Conservation (phyloP, 2,329 filamentous ascomycete genomes). For the Cadophora malorum region DNA sequence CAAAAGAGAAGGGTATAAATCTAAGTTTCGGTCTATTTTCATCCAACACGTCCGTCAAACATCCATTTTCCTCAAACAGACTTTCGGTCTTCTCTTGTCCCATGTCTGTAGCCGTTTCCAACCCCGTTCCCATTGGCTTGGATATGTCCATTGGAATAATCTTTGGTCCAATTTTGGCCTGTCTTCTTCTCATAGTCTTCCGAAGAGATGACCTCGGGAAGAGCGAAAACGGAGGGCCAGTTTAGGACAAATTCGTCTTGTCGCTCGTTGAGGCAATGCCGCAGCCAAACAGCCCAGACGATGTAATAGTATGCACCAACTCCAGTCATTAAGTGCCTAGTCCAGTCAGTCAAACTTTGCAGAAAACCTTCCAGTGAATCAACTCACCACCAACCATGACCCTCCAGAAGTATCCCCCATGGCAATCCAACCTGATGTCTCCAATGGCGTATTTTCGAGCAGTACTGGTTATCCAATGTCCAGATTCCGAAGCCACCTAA, state of each 20-base stretch:
- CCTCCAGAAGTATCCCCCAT: constrained; percentile 75
- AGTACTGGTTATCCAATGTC: constrained; percentile 71
- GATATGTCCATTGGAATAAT: constrained; percentile 11
- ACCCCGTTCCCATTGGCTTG: constrained; percentile 24
- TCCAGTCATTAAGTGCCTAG: constrained; percentile 73
- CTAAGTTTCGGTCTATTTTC: constrained; percentile 18
- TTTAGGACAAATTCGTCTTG: constrained; percentile 69
- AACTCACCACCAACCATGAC: constrained; percentile 73
- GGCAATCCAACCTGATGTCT: constrained; percentile 68
- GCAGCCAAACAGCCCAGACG: constrained; percentile 74
- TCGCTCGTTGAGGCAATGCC: constrained; percentile 70
- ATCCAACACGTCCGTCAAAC: not conserved
- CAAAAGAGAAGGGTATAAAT: constrained; percentile 26
- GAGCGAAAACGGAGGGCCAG: constrained; percentile 63
- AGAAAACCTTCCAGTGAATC: not conserved
- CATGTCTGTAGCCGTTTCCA: constrained; percentile 19
- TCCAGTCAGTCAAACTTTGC: constrained; percentile 6
- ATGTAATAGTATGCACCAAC: constrained; percentile 75
- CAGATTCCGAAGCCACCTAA: constrained; percentile 71
- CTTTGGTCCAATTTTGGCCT: constrained; percentile 7
- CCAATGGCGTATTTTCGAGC: constrained; percentile 54
- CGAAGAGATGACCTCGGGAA: constrained; percentile 46
- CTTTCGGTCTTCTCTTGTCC: constrained; percentile 29
- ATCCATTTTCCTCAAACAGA: constrained; percentile 24
- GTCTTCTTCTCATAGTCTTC: constrained; percentile 27